phyloP scores from a whole-genome alignment of 2,329 filamentous ascomycete species.

The Zymoseptoria passerinii region DNA sequence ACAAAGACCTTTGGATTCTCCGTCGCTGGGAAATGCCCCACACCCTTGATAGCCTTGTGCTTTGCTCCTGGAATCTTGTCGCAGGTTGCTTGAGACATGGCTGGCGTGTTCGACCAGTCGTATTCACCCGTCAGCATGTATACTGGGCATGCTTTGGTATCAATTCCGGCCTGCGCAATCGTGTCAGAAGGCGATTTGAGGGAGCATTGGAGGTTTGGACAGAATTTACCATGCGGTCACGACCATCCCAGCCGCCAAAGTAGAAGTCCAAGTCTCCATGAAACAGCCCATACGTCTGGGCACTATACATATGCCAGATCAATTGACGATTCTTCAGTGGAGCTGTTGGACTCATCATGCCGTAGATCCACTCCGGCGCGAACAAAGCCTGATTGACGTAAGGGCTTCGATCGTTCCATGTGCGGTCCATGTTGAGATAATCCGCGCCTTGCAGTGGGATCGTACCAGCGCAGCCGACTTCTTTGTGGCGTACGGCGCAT shows the following conservation, averaged over 20 bases:
- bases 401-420: constrained; percentile 24
- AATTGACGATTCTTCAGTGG: constrained; percentile 40
- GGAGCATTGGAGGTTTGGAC: too few species aligned
- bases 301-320: constrained; percentile 22
- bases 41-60: constrained; percentile 38
- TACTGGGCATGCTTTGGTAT: constrained; percentile 43
- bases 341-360: constrained; percentile 42
- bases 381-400: constrained; percentile 42
- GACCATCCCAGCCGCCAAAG: constrained; percentile 43
- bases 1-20: constrained; percentile 32
- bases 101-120: constrained; percentile 41
- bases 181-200: background rate
- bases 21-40: constrained; percentile 43
- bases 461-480: constrained; percentile 40
- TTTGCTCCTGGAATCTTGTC: constrained; percentile 41
- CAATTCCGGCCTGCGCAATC: constrained; percentile 32
- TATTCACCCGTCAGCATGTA: constrained; percentile 47
- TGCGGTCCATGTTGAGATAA: constrained; percentile 37
- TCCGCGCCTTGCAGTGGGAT: constrained; percentile 42
- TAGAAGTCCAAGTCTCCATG: constrained; percentile 46
- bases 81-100: constrained; percentile 39
- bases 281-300: constrained; percentile 45
- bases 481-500: constrained; percentile 39
- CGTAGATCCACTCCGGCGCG: constrained; percentile 41
- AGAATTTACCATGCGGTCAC: constrained; percentile 27